Conservation (phyloP, 805 yeast species). For the Metschnikowia chrysomelidarum region DNA sequence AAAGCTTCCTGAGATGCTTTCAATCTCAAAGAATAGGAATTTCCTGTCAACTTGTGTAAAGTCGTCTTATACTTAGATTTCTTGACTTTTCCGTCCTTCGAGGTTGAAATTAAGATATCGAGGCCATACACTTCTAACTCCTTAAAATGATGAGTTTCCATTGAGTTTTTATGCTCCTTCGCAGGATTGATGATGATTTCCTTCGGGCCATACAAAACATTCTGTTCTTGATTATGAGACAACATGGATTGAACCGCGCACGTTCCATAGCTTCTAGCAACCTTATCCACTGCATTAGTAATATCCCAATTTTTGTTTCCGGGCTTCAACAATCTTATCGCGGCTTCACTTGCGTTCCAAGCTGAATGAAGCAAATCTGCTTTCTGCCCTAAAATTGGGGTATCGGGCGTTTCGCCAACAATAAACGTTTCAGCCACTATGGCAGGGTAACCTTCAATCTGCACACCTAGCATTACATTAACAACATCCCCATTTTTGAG, state of each 20-base stretch:
- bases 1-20: conserved; percentile 66
- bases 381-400: conserved; percentile 50
- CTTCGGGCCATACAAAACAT: conserved; percentile 70
- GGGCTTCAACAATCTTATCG: conserved; percentile 62
- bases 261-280: conserved; percentile 58
- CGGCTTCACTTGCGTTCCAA: conserved; percentile 77
- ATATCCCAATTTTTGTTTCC: conserved; percentile 76
- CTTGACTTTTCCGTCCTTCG: conserved; percentile 65
- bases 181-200: conserved; percentile 74
- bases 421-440: conserved; percentile 67
- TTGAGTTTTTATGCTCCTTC: conserved; percentile 60
- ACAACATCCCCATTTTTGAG: conserved; percentile 69
- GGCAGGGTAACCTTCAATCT: conserved; percentile 73
- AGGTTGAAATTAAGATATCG: conserved; percentile 65
- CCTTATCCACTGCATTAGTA: conserved; percentile 61
- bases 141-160: conserved; percentile 64
- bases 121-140: conserved; percentile 77
- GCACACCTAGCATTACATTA: conserved; percentile 71
- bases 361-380: conserved; percentile 74
- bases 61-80: conserved; percentile 60
- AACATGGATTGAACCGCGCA: conserved; percentile 75
- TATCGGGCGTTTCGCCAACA: conserved; percentile 48
- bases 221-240: conserved; percentile 64
- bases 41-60: conserved; percentile 70
- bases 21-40: conserved; percentile 64